phyloP scores from a whole-genome alignment of 257 asterid genomes.

The Gentiana dahurica region DNA sequence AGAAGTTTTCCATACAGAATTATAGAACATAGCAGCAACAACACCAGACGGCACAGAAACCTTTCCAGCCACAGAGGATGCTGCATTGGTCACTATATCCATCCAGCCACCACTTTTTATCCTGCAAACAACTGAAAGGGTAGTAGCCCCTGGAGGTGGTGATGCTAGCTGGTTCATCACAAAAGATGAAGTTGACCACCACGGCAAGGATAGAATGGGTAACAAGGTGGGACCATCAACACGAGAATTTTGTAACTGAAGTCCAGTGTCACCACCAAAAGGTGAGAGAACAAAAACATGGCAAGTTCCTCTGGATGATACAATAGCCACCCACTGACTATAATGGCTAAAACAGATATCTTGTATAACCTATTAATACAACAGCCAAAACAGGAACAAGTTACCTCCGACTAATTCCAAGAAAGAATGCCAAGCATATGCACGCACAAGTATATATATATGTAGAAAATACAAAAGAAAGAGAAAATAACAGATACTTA shows the following conservation, averaged over 20 bases:
- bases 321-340: slow-evolving; percentile 41
- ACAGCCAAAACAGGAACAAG: background rate
- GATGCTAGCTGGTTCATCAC: slow-evolving; percentile 21
- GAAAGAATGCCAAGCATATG: background rate
- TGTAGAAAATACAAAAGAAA: background rate
- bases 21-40: slow-evolving; percentile 35
- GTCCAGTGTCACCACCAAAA: slow-evolving; percentile 41
- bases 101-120: slow-evolving; percentile 34
- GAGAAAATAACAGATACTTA: slow-evolving; percentile 14
- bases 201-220: slow-evolving; percentile 33
- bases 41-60: slow-evolving; percentile 29
- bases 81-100: slow-evolving; percentile 34
- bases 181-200: slow-evolving; percentile 43
- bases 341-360: slow-evolving; percentile 40
- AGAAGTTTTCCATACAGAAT: slow-evolving; percentile 14
- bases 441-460: background rate
- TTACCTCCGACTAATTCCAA: background rate
- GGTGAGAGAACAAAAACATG: slow-evolving; percentile 42
- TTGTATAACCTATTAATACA: slow-evolving; percentile 33
- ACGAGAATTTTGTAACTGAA: slow-evolving; percentile 27
- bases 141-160: slow-evolving; percentile 26
- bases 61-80: slow-evolving; percentile 40
- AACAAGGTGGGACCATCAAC: slow-evolving; percentile 24
- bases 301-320: slow-evolving; percentile 38
- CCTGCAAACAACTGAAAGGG: slow-evolving; percentile 37